Evolutionary conservation across 148 eudicot species (phyloP), one percentile per base, ranked within the genome.

Genomic region (Cornus florida): DNA sequence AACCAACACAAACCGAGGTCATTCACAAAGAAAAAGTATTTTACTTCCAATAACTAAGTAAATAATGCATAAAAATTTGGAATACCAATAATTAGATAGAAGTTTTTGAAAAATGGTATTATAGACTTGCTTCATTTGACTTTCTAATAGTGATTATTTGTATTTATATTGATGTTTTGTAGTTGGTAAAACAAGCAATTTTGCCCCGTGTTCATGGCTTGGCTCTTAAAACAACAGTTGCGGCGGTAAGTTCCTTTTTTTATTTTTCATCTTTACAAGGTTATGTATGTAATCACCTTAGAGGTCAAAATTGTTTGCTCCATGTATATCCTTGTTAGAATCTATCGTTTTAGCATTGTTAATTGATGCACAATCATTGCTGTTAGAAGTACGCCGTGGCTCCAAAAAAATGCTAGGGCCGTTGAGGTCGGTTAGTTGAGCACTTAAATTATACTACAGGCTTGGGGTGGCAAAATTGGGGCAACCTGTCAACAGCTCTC

Each of bases 201-300:
- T 71, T 90, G 84, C 97, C 99, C 67, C 97, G 98, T 69, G 92
- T 96, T 72, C 99, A 96, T 86, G 90, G 90, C 75, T 85, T 96
- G 90, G 99, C 99, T 78, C 93, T 96, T 66, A 94, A 85, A 84
- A 96, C 98, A 72, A 96, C 99, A 70, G 97, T 96, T 82, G 99
- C 99, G 84, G 98, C 98, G 77, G 98, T 96, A 90, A 80, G 93
- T 84, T 57, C 35, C 53, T 82, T 78, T 76, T 33, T 75, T 35
- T 9, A 6, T 9, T 33, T 72, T 59, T 59, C 68, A 28, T 41
- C 17, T 48, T 57, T 24, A 53, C 39, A 41, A 6, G 8, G 13
- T 28, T 10, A 20, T 16, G 59, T 10, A 50, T 50, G 16, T 60
- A 16, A 2, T 56, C 19, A 28, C 28, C 28, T 28, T 28, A 28